A percentile compares a stretch with the other conserved stretches of the same genome.
Evolutionary conservation across 2,329 filamentous ascomycete genomes (phyloP).

Genomic region (Trichoderma sp.): DNA sequence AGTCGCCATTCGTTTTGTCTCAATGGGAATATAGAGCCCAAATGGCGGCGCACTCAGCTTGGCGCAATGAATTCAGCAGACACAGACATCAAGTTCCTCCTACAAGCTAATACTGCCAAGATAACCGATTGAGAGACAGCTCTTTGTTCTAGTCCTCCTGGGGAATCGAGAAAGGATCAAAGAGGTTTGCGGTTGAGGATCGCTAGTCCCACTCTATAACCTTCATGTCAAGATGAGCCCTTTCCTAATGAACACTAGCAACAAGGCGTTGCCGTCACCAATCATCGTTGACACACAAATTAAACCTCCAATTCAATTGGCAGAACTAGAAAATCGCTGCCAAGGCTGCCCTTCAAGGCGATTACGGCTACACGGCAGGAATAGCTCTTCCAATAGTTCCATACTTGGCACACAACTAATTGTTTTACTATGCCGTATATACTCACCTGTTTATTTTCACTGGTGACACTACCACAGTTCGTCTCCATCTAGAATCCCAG

Average conservation of each 20-base stretch:
- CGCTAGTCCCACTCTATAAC: not conserved
- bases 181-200: not conserved
- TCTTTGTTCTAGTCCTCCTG: not conserved
- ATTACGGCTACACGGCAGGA: not conserved
- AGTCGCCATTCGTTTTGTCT: not conserved
- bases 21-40: not conserved
- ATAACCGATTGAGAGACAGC: not conserved
- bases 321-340: no score
- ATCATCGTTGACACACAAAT: not conserved
- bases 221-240: not conserved
- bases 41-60: not conserved
- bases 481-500: not conserved
- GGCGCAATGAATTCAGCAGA: not conserved
- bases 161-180: not conserved
- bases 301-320: not conserved
- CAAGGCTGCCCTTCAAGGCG: not conserved
- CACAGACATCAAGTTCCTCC: not conserved
- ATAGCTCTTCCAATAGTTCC: not conserved
- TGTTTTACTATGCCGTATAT: not conserved
- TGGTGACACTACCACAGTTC: not conserved
- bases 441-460: not conserved
- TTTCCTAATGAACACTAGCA: not conserved
- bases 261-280: not conserved
- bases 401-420: not conserved
- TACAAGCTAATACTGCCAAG: not conserved